Base-by-base conservation (phyloP, 2,329 filamentous ascomycete species). In the Fusarium sp. region DNA sequence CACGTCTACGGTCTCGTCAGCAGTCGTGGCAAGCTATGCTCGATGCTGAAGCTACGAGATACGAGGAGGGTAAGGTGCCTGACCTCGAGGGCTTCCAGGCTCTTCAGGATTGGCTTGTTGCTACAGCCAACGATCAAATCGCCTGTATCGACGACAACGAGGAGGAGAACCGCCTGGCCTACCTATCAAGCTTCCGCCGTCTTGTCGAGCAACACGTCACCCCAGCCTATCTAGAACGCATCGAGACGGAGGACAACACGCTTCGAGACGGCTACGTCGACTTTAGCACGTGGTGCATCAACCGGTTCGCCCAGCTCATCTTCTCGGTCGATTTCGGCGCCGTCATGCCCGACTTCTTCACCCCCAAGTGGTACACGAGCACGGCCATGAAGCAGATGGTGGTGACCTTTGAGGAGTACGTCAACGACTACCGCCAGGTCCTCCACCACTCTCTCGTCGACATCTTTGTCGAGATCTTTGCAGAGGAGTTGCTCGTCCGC, bases 91-190 rank as follows among this genome's bases (percentile, higher is more conserved):
- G 89, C 14, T 90, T 91, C 75, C 93, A 97, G 78, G 88, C 91
- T 3, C 83, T 97, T 27, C 92, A 97, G 78, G 96, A 99, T 81
- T 99, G 95, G 93, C 90, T 99, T 61, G 90, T 99, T 58, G 94
- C 96, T 49, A 93, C 96, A 62, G 96, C 96, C 73, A 99, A 99
- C 81, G 96, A 99, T 81, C 96, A 99, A 79, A 98, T 99, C 77
- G 94, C 94, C 61, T 97, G 93, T 80, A 97, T 99, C 75, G 96
- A 98, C 79, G 96, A 98, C 76, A 91, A 91, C 71, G 91, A 93
- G 66, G 91, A 92, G 58, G 88, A 89, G 58, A 88, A 87, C 64
- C 89, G 91, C 31, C 83, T 91, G 25, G 92, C 91, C 29, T 97
- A 97, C 81, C 86, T 98, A 54, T 90, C 92, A 4, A 90, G 91